Evolutionary conservation across 257 asterid species (phyloP).

Genomic region (Solanum megistacrolobum): DNA sequence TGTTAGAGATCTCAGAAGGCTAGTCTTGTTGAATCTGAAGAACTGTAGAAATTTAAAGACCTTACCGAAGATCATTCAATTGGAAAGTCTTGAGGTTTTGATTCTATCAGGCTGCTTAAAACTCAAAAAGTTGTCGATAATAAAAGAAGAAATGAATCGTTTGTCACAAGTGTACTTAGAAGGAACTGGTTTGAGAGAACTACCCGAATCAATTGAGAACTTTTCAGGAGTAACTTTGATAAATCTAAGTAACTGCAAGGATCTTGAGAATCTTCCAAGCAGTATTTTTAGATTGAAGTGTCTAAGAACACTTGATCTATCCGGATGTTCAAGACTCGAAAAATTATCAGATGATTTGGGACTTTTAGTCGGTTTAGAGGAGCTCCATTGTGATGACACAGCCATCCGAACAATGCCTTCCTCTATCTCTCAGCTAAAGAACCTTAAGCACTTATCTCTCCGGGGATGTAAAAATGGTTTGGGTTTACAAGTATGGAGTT

Average conservation of each 20-base stretch:
- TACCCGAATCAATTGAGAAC: not conserved
- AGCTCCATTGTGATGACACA: not conserved
- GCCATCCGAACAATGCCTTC: not conserved
- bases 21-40: not conserved
- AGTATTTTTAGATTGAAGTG: not conserved
- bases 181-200: not conserved
- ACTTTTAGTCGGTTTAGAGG: not conserved
- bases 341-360: not conserved
- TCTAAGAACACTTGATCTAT: not conserved
- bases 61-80: not conserved
- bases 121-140: not conserved
- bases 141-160: not conserved
- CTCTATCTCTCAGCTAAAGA: not conserved
- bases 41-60: constrained; percentile 1
- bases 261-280: not conserved
- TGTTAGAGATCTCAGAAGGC: not conserved
- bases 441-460: constrained; percentile 1
- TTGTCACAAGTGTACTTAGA: not conserved
- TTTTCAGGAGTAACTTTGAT: not conserved
- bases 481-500: not conserved
- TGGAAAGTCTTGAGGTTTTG: not conserved
- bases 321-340: not conserved
- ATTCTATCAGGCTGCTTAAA: constrained; percentile 9
- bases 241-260: not conserved
- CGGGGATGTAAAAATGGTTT: not conserved